These are phyloP conservation scores for Aspergillus terreus DNA, from an alignment of 2,329 filamentous ascomycete species.

Conservation along the genomic window DNA sequence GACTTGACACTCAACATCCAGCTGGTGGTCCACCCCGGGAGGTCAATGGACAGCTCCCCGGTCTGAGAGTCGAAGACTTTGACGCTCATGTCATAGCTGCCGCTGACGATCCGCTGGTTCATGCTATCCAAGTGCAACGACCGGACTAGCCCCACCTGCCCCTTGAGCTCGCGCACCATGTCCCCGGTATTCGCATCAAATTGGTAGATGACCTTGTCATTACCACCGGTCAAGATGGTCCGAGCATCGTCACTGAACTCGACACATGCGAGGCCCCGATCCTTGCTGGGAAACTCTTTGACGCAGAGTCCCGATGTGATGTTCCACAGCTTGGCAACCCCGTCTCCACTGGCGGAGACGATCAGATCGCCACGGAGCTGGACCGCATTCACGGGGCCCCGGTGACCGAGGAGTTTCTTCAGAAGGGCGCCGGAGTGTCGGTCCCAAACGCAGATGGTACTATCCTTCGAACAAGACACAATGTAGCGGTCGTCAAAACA, in stretches of 20 bases:
- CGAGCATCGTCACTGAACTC: slow-evolving; percentile 96
- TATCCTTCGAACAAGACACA: slow-evolving; percentile 95
- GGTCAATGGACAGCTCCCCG: slow-evolving; percentile 73
- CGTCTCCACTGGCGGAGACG: slow-evolving; percentile 91
- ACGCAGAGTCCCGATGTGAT: slow-evolving; percentile 83
- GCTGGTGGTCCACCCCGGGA: slow-evolving; percentile 91
- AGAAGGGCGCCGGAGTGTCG: slow-evolving; percentile 71
- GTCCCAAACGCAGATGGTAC: slow-evolving; percentile 91
- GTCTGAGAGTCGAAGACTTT: slow-evolving; percentile 88
- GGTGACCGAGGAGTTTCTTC: slow-evolving; percentile 77
- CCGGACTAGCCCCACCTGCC: slow-evolving; percentile 81
- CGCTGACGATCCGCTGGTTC: slow-evolving; percentile 81
- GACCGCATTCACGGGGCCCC: slow-evolving; percentile 91
- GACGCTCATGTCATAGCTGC: slow-evolving; percentile 92
- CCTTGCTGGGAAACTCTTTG: slow-evolving; percentile 85
- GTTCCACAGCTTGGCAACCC: slow-evolving; percentile 92
- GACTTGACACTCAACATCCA: slow-evolving; percentile 97
- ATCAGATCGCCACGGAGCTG: slow-evolving; percentile 91
- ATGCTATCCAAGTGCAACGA: slow-evolving; percentile 86
- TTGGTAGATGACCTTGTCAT: slow-evolving; percentile 91
- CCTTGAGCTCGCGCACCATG: slow-evolving; percentile 73
- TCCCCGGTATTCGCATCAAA: slow-evolving; percentile 91
- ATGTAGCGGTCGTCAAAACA: slow-evolving; percentile 91
- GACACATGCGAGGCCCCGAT: slow-evolving; percentile 89
- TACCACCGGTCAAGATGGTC: slow-evolving; percentile 88